Evolutionary conservation across 352 stramenopile species (phyloP).

Genomic region (Pythium aquatile): DNA sequence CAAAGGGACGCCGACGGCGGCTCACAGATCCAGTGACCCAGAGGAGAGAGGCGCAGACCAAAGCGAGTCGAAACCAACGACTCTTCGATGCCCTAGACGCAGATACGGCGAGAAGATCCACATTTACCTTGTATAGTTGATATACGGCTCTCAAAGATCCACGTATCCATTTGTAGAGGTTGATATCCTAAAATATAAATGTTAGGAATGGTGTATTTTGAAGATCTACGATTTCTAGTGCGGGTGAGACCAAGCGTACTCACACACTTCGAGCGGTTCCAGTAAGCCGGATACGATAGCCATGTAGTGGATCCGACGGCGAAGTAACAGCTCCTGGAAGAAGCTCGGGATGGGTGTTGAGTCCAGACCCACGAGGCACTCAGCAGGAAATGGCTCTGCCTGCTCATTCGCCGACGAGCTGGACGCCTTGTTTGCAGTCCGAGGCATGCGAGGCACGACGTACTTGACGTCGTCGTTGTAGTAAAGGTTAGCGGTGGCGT

Average conservation of each 20-base stretch:
- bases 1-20: slow-evolving; percentile 1
- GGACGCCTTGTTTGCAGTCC: slow-evolving; percentile 8
- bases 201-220: too few relatives aligned
- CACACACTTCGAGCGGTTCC: slow-evolving; percentile 34
- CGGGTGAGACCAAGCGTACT: background rate
- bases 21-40: background rate
- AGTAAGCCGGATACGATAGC: slow-evolving; percentile 32
- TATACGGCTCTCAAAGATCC: slow-evolving; percentile 3
- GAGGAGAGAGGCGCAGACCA: background rate
- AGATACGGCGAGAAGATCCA: background rate
- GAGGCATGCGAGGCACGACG: slow-evolving; percentile 43
- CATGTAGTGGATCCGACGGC: slow-evolving; percentile 41
- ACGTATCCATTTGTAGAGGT: background rate
- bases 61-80: slow-evolving; percentile 7
- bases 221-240: background rate
- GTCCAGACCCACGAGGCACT: slow-evolving; percentile 52
- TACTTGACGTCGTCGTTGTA: slow-evolving; percentile 53
- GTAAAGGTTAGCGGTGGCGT: slow-evolving; percentile 29
- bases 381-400: slow-evolving; percentile 21
- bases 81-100: background rate
- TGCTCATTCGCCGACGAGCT: background rate
- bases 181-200: background rate
- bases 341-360: slow-evolving; percentile 35
- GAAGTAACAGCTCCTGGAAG: slow-evolving; percentile 37
- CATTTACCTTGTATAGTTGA: background rate